Conservation (phyloP, 169 alveolate genomes). For the Eimeria necatrix region DNA sequence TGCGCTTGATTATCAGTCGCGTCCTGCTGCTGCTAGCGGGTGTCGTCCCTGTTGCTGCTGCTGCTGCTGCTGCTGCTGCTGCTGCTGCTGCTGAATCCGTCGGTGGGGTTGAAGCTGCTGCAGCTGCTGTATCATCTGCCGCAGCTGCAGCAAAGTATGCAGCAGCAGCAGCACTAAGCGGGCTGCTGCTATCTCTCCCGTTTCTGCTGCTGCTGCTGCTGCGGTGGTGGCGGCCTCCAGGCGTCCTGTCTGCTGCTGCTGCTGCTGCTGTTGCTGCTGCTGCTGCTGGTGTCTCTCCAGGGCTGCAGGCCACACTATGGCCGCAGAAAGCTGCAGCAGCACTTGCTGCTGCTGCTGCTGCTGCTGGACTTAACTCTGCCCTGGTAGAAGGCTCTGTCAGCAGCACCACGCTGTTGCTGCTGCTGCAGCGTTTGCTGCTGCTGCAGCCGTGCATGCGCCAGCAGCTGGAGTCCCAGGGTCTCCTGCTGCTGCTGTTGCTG, state of each 20-base stretch:
- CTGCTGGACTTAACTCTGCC: neutral
- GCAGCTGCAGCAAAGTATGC: conserved; percentile 1
- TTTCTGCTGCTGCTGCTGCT: conserved; percentile 34
- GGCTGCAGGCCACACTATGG: neutral
- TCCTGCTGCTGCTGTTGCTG: conserved; percentile 29
- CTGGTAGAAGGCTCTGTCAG: neutral
- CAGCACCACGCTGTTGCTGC: conserved; percentile 26
- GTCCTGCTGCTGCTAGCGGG: conserved; percentile 8
- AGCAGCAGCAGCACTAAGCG: conserved; percentile 48
- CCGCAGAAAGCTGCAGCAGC: neutral
- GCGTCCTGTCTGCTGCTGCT: neutral
- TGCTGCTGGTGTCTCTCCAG: neutral
- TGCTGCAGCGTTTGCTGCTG: conserved; percentile 42
- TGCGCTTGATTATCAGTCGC: neutral
- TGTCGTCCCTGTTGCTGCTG: conserved; percentile 26
- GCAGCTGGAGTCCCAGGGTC: neutral
- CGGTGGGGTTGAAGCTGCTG: neutral
- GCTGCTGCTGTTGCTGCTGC: conserved; percentile 24
- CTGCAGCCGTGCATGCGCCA: conserved; percentile 34
- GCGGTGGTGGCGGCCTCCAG: neutral
- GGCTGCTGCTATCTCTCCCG: conserved; percentile 24
- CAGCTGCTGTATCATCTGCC: neutral
- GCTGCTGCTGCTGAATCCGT: neutral
- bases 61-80: conserved; percentile 36
- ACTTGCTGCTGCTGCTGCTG: conserved; percentile 10